Conservation (phyloP, 2,329 filamentous ascomycete species). For the Sporothrix globosa region DNA sequence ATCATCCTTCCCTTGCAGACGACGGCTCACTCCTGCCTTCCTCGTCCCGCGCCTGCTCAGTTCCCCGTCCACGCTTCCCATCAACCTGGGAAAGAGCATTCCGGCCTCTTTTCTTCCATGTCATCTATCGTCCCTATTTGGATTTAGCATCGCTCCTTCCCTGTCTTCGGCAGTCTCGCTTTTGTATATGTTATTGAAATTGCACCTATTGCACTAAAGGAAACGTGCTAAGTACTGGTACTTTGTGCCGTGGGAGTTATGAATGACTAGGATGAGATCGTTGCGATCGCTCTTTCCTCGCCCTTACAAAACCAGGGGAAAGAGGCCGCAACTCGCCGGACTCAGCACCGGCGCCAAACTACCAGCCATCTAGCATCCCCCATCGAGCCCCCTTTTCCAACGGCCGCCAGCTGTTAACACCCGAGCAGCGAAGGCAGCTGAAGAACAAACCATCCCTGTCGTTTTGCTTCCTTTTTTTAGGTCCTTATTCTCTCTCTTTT, state of each 20-base stretch:
- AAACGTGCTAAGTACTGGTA: conserved; percentile 1
- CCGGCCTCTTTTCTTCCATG: not conserved
- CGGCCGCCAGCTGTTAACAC: conserved; percentile 16
- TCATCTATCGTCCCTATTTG: not conserved
- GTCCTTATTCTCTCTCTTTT: conserved; percentile 8
- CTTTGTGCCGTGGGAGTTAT: not conserved
- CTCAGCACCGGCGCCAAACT: conserved; percentile 16
- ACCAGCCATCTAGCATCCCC: not conserved
- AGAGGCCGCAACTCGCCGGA: conserved; percentile 18
- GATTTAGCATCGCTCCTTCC: not conserved
- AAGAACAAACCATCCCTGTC: conserved; percentile 10
- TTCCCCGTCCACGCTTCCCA: not conserved
- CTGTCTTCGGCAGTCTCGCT: not conserved
- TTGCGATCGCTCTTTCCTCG: not conserved
- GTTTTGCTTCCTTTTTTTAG: conserved; percentile 5
- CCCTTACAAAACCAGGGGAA: conserved; percentile 25
- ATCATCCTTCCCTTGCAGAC: conserved; percentile 1
- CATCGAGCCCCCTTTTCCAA: not conserved
- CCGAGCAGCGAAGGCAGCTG: conserved; percentile 9
- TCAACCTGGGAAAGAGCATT: conserved; percentile 2
- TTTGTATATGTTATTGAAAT: not conserved
- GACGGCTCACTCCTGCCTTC: not conserved
- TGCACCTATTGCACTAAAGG: not conserved
- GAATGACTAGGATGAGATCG: conserved; percentile 5
- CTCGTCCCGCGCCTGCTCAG: not conserved